A percentile compares a stretch with the other conserved stretches of the same genome.
phyloP scores from a whole-genome alignment of 2,329 filamentous ascomycete species.

The Pezicula carpinea region DNA sequence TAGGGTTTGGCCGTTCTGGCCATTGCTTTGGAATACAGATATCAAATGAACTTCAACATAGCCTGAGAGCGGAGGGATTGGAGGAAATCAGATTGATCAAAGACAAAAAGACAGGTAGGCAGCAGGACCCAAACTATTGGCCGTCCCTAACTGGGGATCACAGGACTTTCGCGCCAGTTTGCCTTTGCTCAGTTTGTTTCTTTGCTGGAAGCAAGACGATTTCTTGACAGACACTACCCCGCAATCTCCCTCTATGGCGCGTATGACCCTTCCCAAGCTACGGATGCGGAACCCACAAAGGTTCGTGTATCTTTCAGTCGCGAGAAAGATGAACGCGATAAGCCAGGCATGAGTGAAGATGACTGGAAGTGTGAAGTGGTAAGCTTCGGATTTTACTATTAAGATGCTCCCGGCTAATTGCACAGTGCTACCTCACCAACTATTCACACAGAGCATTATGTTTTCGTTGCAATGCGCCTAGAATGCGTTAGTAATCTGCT shows the following conservation, averaged over 20 bases:
- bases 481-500: constrained; percentile 39
- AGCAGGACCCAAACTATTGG: constrained; percentile 3
- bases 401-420: constrained; percentile 5
- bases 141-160: constrained; percentile 7
- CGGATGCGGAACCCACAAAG: constrained; percentile 34
- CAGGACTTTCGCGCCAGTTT: constrained; percentile 50
- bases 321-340: constrained; percentile 44
- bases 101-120: constrained; percentile 50
- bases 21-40: constrained; percentile 41
- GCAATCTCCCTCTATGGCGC: constrained; percentile 43
- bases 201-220: constrained; percentile 43
- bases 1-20: constrained; percentile 28
- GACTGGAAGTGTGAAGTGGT: constrained; percentile 55
- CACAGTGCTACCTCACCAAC: constrained; percentile 50
- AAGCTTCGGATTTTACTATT: constrained; percentile 9
- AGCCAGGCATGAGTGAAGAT: constrained; percentile 40
- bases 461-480: constrained; percentile 52
- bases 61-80: constrained; percentile 45
- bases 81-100: constrained; percentile 54
- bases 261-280: constrained; percentile 33
- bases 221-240: constrained; percentile 48
- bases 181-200: constrained; percentile 51
- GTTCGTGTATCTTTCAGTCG: constrained; percentile 45
- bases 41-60: constrained; percentile 46
- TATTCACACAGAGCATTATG: constrained; percentile 51